Percentiles rank a stretch among this genome's conserved stretches.
These are phyloP conservation scores for Santalum album DNA, from an alignment of 164 flowering plant genomes.

Conservation along the genomic window DNA sequence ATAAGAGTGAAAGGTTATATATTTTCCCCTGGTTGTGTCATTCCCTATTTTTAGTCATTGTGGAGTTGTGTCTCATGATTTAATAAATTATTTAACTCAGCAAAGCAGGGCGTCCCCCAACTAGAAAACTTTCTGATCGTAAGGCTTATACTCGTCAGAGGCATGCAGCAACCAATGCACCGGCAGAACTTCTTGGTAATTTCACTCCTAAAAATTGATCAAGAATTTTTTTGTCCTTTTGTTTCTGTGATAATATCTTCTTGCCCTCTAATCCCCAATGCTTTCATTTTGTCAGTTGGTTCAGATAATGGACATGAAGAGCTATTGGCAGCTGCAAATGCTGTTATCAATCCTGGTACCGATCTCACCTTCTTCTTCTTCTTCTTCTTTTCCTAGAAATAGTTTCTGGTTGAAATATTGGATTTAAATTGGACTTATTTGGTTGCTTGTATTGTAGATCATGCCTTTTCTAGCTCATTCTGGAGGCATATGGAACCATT, in stretches of 20 bases:
- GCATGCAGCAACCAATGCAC: slow-evolving; percentile 33
- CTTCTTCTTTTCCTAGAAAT: too few relatives aligned
- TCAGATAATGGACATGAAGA: slow-evolving; percentile 75
- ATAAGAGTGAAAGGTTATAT: slow-evolving; percentile 66
- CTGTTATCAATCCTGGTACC: slow-evolving; percentile 51
- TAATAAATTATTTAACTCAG: slow-evolving; percentile 30
- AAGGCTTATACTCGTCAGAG: slow-evolving; percentile 65
- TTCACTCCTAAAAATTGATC: not conserved
- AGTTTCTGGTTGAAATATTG: not conserved
- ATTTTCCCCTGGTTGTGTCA: not conserved
- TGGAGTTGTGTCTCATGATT: slow-evolving; percentile 10
- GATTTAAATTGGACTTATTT: slow-evolving; percentile 7
- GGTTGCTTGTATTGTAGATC: slow-evolving; percentile 32
- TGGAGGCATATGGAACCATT: slow-evolving; percentile 75
- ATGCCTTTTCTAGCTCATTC: slow-evolving; percentile 46
- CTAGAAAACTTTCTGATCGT: slow-evolving; percentile 71
- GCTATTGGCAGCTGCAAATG: slow-evolving; percentile 71
- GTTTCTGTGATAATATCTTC: slow-evolving; percentile 4
- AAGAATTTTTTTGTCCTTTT: not conserved
- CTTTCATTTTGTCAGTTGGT: slow-evolving; percentile 36
- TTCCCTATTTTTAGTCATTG: not conserved
- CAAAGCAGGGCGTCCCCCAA: slow-evolving; percentile 76
- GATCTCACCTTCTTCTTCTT: not conserved
- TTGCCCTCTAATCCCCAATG: slow-evolving; percentile 3
- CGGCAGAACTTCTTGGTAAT: slow-evolving; percentile 63